These are phyloP conservation scores for Plasmodium chabaudi DNA, from an alignment of 169 alveolate species.

Conservation along the genomic window DNA sequence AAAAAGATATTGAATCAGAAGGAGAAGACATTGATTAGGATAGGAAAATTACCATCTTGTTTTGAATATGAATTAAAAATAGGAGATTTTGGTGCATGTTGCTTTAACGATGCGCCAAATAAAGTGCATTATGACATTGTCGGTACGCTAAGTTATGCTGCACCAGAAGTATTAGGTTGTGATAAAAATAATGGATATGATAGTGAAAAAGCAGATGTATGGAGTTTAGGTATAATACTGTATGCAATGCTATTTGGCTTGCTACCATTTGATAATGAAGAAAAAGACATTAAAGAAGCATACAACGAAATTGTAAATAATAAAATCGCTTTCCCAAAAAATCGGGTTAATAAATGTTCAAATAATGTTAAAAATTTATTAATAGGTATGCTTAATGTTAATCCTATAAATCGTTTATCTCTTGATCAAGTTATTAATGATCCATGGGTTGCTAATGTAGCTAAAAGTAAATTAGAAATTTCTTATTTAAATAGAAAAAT, in stretches of 20 bases:
- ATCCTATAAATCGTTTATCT: slow-evolving; percentile 78
- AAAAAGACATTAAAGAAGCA: slow-evolving; percentile 78
- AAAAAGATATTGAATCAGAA: slow-evolving; percentile 74
- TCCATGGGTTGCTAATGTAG: slow-evolving; percentile 79
- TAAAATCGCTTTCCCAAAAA: slow-evolving; percentile 76
- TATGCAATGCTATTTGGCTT: slow-evolving; percentile 97
- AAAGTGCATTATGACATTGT: slow-evolving; percentile 81
- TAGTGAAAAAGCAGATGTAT: slow-evolving; percentile 96
- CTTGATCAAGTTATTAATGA: slow-evolving; percentile 79
- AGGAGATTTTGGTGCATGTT: slow-evolving; percentile 95
- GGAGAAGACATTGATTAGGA: slow-evolving; percentile 52
- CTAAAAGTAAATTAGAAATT: slow-evolving; percentile 48
- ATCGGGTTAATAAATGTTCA: slow-evolving; percentile 46
- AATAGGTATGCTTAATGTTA: slow-evolving; percentile 76
- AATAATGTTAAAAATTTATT: slow-evolving; percentile 62
- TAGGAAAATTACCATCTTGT: slow-evolving; percentile 87
- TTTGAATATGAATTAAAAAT: slow-evolving; percentile 91
- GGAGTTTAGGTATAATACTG: slow-evolving; percentile 98
- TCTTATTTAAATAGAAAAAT: slow-evolving; percentile 63
- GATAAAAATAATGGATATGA: slow-evolving; percentile 87
- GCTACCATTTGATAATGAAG: slow-evolving; percentile 96
- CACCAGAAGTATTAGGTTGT: slow-evolving; percentile 89
- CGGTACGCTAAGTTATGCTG: slow-evolving; percentile 88
- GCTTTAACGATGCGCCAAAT: slow-evolving; percentile 57
- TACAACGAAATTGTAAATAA: slow-evolving; percentile 74